Conservation (phyloP, 495 filamentous ascomycete genomes). For the Penicillium silybi region DNA sequence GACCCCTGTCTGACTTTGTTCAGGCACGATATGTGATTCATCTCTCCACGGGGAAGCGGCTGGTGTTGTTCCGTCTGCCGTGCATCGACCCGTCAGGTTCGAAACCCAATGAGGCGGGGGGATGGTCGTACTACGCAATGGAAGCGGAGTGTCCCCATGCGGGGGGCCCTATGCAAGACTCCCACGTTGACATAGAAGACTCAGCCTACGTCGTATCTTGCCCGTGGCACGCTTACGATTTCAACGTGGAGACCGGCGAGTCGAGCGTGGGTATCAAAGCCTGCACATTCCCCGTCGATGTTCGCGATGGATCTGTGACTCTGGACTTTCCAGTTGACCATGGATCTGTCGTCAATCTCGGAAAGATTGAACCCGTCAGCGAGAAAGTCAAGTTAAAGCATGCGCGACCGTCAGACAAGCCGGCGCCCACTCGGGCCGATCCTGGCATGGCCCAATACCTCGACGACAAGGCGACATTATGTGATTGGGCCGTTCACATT, state of each 20-base stretch:
- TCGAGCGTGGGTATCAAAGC: constrained; percentile 52
- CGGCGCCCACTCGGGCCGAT: constrained; percentile 12
- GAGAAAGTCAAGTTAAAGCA: constrained; percentile 50
- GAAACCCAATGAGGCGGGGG: constrained; percentile 34
- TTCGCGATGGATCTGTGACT: constrained; percentile 33
- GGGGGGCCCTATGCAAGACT: constrained; percentile 49
- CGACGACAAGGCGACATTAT: constrained; percentile 42
- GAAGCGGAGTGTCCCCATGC: constrained; percentile 52
- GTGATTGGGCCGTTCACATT: constrained; percentile 51
- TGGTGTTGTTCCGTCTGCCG: constrained; percentile 49
- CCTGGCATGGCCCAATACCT: constrained; percentile 31
- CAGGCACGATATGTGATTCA: constrained; percentile 47
- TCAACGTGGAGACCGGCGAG: constrained; percentile 54
- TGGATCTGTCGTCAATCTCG: constrained; percentile 20
- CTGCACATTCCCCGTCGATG: constrained; percentile 47
- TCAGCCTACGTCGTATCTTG: constrained; percentile 52
- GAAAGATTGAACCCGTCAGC: constrained; percentile 43
- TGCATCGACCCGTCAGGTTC: constrained; percentile 33
- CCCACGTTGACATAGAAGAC: constrained; percentile 50
- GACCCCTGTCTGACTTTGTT: constrained; percentile 31
- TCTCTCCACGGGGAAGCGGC: constrained; percentile 46
- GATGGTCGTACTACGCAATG: constrained; percentile 53
- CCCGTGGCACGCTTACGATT: constrained; percentile 55
- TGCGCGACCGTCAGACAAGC: constrained; percentile 19
- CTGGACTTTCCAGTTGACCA: constrained; percentile 29